A percentile compares a stretch with the other conserved stretches of the same genome.
These are phyloP conservation scores for Pterocarpus macrocarpus DNA, from an alignment of 306 rosid genomes.

Conservation along the genomic window DNA sequence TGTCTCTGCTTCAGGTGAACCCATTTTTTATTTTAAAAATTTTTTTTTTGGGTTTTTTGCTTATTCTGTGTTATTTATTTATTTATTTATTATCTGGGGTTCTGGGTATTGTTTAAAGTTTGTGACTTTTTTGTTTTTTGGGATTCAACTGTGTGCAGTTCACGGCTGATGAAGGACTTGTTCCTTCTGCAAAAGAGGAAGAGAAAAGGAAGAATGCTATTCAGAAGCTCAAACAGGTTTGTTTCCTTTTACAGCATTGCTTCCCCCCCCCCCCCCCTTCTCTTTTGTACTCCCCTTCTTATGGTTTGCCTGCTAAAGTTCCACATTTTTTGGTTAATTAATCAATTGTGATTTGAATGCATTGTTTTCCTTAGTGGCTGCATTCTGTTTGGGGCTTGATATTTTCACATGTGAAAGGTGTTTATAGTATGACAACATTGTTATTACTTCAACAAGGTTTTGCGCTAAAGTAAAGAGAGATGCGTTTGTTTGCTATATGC, in stretches of 20 bases:
- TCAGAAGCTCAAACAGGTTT: slow-evolving; percentile 58
- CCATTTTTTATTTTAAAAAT: not conserved
- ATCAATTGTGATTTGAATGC: too few species aligned
- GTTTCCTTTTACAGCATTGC: slow-evolving; percentile 42
- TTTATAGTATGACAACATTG: not conserved
- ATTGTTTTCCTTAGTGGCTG: too few species aligned
- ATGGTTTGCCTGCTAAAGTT: not conserved
- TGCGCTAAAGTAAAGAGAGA: not conserved
- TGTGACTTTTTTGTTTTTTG: not conserved
- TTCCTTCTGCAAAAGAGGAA: slow-evolving; percentile 51
- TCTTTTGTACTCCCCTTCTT: not conserved
- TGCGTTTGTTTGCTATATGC: not conserved
- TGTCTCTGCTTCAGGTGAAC: slow-evolving; percentile 53
- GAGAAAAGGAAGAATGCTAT: slow-evolving; percentile 47
- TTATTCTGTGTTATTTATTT: not conserved
- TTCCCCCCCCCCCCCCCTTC: too few species aligned
- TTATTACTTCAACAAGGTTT: slow-evolving; percentile 7
- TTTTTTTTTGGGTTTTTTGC: not conserved
- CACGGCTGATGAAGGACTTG: slow-evolving; percentile 54
- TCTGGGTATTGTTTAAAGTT: not conserved
- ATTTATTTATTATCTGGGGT: not conserved
- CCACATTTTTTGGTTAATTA: not conserved
- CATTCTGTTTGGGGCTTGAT: not conserved
- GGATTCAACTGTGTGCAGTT: slow-evolving; percentile 41
- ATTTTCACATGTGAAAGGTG: slow-evolving; percentile 7